Conservation (phyloP, 805 yeast genomes). For the Ogataea thermomethanolica region DNA sequence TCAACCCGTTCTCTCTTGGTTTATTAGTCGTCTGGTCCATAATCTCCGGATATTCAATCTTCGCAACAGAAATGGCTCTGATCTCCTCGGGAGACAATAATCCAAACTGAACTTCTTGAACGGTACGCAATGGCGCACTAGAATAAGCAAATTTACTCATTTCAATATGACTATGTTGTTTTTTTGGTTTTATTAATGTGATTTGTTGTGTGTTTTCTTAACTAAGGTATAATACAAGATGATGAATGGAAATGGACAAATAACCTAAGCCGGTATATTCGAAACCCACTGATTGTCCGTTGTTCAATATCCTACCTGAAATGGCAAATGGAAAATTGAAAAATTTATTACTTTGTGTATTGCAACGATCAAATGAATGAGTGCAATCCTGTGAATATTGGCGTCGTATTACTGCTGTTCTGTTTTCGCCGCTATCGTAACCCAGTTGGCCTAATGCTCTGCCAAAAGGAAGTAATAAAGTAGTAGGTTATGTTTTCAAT, state of each 20-base stretch:
- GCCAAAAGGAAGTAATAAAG: constrained; percentile 11
- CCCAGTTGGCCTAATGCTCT: constrained; percentile 15
- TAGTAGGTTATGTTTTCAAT: constrained; percentile 14
- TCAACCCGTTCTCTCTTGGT: constrained; percentile 95
- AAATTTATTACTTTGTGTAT: constrained; percentile 9
- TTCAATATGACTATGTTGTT: constrained; percentile 13
- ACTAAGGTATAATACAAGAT: constrained; percentile 16
- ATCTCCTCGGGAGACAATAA: constrained; percentile 95
- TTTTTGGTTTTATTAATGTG: constrained; percentile 11
- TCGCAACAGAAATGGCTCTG: constrained; percentile 96
- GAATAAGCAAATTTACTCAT: constrained; percentile 77
- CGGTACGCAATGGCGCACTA: constrained; percentile 96
- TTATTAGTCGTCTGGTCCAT: constrained; percentile 96
- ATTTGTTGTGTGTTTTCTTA: constrained; percentile 7
- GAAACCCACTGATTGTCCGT: constrained; percentile 16
- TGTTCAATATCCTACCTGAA: constrained; percentile 6
- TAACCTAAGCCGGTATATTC: constrained; percentile 8
- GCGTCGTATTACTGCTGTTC: constrained; percentile 12
- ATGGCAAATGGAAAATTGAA: constrained; percentile 10
- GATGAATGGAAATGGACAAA: constrained; percentile 10
- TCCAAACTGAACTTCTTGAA: constrained; percentile 98
- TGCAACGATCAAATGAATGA: constrained; percentile 33
- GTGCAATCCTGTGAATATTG: constrained; percentile 21
- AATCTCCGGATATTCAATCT: constrained; percentile 98
- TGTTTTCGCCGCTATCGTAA: constrained; percentile 13